Evolutionary conservation across 257 asterid genomes (phyloP).

Genomic region (Cynanchum wilfordii): DNA sequence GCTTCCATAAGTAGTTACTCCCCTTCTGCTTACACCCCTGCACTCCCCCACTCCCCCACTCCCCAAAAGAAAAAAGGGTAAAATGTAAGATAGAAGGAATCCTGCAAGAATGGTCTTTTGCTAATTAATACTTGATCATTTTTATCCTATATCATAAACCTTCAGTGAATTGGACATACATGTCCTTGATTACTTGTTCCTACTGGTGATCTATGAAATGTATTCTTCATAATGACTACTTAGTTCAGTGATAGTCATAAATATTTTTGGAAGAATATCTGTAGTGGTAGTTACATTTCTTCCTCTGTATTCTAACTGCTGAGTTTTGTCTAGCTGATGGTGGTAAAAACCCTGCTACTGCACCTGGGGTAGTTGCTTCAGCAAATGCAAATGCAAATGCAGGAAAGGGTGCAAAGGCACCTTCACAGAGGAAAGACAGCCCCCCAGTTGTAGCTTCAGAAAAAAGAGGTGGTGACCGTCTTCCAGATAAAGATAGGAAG

Average conservation of each 20-base stretch:
- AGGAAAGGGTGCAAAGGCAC: conserved; percentile 49
- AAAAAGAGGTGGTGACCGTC: conserved; percentile 57
- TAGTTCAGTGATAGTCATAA: not conserved
- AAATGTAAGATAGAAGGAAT: not conserved
- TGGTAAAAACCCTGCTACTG: conserved; percentile 42
- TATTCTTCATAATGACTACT: not conserved
- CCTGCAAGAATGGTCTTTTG: not conserved
- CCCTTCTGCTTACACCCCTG: too few species aligned
- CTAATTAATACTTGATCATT: too few species aligned
- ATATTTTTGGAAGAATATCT: not conserved
- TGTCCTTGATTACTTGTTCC: not conserved
- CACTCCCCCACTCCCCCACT: not conserved
- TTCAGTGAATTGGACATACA: not conserved
- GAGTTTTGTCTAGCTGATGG: conserved; percentile 47
- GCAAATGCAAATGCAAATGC: conserved; percentile 44
- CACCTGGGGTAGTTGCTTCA: conserved; percentile 37
- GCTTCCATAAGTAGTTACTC: not conserved
- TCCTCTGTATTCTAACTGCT: conserved; percentile 8
- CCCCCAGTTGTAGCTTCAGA: conserved; percentile 57
- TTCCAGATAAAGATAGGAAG: conserved; percentile 84
- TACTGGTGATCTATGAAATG: not conserved
- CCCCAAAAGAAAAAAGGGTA: not conserved
- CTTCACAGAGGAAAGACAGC: conserved; percentile 60
- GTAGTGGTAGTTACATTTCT: not conserved
- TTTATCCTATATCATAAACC: not conserved